These are phyloP conservation scores for Prunus mira DNA, from an alignment of 306 rosid species.

Conservation along the genomic window DNA sequence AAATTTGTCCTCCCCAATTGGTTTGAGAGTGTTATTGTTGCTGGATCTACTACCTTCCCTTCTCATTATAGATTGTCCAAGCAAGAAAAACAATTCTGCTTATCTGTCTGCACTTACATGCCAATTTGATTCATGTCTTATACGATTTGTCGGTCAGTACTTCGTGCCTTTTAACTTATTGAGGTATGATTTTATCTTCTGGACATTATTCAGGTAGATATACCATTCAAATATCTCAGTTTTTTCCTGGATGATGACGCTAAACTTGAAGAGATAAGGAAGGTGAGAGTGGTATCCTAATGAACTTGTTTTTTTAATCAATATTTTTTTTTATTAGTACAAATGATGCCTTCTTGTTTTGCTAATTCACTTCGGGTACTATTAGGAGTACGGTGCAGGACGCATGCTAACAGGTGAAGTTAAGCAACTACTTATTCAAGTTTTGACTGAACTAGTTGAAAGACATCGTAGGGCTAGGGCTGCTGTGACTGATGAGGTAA, in stretches of 20 bases:
- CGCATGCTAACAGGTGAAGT: slow-evolving; percentile 95
- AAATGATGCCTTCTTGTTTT: background rate
- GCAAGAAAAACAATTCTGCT: background rate
- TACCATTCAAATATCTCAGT: slow-evolving; percentile 71
- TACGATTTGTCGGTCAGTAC: background rate
- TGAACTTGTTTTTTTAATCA: background rate
- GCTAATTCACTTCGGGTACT: slow-evolving; percentile 13
- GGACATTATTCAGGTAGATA: slow-evolving; percentile 71
- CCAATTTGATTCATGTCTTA: background rate
- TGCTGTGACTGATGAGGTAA: slow-evolving; percentile 51
- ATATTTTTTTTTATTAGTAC: background rate
- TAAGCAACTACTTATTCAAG: slow-evolving; percentile 63
- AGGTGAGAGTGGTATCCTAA: slow-evolving; percentile 37
- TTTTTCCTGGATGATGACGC: slow-evolving; percentile 84
- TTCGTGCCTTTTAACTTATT: background rate
- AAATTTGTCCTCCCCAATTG: background rate
- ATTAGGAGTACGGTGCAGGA: slow-evolving; percentile 82
- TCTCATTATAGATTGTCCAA: background rate
- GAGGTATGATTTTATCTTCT: background rate
- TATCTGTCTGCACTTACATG: background rate
- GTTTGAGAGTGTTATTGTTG: background rate
- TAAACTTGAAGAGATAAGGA: slow-evolving; percentile 67
- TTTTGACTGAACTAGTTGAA: slow-evolving; percentile 77
- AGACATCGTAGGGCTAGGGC: slow-evolving; percentile 86
- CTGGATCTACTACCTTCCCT: background rate